Evolutionary conservation across 192 early-diverging fungal genomes (phyloP).

Genomic region (Geranomyces variabilis): DNA sequence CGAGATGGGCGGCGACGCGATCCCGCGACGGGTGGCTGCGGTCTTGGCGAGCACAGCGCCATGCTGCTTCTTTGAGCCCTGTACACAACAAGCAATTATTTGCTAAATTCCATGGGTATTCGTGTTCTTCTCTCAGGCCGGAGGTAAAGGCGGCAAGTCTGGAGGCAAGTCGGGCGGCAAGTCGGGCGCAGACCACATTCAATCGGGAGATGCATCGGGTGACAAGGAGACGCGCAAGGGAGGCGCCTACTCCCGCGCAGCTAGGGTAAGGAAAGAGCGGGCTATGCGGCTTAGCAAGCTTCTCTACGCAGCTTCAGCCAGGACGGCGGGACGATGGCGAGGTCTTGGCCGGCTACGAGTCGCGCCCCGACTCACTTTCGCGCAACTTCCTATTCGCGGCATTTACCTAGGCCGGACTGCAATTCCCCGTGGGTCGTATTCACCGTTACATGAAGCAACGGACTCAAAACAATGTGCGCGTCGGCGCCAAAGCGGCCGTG

Average conservation of each 20-base stretch:
- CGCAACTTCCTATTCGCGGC: neutral
- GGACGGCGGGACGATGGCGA: too few species aligned
- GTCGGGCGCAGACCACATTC: neutral
- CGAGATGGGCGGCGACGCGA: neutral
- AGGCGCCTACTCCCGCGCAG: constrained; percentile 38
- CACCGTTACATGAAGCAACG: constrained; percentile 88
- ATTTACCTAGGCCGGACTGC: constrained; percentile 43
- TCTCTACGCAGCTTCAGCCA: neutral
- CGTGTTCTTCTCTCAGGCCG: neutral
- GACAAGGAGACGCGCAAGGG: constrained; percentile 34
- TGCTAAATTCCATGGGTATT: neutral
- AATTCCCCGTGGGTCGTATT: constrained; percentile 93
- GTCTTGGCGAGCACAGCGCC: neutral
- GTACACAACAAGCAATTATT: neutral
- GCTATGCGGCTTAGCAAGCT: too few species aligned
- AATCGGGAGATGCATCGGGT: neutral
- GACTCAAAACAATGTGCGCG: constrained; percentile 78
- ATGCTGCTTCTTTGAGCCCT: too few species aligned
- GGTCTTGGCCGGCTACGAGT: neutral
- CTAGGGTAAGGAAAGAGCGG: constrained; percentile 32
- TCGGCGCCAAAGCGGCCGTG: constrained; percentile 88
- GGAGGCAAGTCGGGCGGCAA: constrained; percentile 12
- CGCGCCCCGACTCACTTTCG: neutral
- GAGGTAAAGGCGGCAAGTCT: constrained; percentile 1
- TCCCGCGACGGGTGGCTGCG: neutral